phyloP scores from a whole-genome alignment of 2,329 filamentous ascomycete species.

The Sporothrix brunneoviolacea region DNA sequence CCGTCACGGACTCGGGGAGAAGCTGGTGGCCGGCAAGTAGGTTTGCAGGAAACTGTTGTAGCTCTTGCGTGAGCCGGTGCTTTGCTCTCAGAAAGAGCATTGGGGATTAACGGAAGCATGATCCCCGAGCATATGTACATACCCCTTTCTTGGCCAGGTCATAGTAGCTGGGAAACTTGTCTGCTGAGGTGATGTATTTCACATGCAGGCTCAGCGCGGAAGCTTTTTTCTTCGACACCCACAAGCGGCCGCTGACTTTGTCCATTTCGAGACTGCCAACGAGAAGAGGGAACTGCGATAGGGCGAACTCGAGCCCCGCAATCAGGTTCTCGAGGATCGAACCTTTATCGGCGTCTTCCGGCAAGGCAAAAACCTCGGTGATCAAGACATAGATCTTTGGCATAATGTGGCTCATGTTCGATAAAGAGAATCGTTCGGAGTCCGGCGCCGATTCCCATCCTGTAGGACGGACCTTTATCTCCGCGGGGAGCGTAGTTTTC shows the following conservation, averaged over 20 bases:
- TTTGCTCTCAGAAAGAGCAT: neutral
- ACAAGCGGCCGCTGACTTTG: constrained; percentile 3
- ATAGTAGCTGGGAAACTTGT: constrained; percentile 6
- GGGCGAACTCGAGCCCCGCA: neutral
- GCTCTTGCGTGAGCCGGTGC: neutral
- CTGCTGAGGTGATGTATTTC: neutral
- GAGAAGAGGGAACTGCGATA: constrained; percentile 11
- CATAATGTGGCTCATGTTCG: constrained; percentile 11
- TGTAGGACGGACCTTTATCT: constrained; percentile 3
- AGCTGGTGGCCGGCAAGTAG: neutral
- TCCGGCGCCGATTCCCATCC: constrained; percentile 9
- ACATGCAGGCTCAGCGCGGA: constrained; percentile 4
- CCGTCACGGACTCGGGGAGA: constrained; percentile 9
- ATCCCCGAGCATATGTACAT: neutral
- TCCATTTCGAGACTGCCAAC: constrained; percentile 10
- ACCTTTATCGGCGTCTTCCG: neutral
- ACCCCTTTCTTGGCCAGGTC: constrained; percentile 6
- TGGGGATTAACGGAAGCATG: neutral
- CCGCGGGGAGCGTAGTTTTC: neutral
- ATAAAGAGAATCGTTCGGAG: neutral
- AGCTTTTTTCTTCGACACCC: constrained; percentile 1
- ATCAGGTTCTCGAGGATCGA: neutral
- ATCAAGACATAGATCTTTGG: constrained; percentile 14
- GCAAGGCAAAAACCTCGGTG: constrained; percentile 11
- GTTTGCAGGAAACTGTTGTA: constrained; percentile 9